These are phyloP conservation scores for Pulveroboletus sp. DNA, from an alignment of 1,284 basidiomycete genomes.

Conservation along the genomic window DNA sequence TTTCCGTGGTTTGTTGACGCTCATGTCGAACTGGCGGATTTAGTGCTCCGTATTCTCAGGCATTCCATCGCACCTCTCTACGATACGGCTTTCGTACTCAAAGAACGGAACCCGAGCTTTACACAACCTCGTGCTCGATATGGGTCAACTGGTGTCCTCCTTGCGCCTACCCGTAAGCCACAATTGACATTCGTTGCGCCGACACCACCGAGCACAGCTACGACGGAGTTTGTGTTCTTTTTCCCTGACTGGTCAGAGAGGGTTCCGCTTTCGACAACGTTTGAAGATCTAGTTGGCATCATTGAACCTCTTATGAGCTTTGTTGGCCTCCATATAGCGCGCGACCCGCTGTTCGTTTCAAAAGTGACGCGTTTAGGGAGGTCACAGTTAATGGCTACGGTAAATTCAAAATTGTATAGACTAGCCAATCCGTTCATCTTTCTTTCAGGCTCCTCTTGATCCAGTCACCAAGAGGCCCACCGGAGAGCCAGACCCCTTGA, in stretches of 20 bases:
- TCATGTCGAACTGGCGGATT: constrained; percentile 81
- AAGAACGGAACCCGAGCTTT: constrained; percentile 61
- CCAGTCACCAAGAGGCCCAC: constrained; percentile 55
- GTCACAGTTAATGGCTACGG: constrained; percentile 46
- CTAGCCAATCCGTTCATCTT: constrained; percentile 12
- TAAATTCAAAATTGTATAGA: constrained; percentile 38
- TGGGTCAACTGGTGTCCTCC: constrained; percentile 53
- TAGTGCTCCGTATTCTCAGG: constrained; percentile 76
- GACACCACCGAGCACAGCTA: constrained; percentile 71
- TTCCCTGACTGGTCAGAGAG: constrained; percentile 80
- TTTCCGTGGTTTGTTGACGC: constrained; percentile 87
- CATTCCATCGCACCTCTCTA: constrained; percentile 72
- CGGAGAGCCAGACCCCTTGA: constrained; percentile 51
- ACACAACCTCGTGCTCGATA: constrained; percentile 62
- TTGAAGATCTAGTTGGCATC: constrained; percentile 72
- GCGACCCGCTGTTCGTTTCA: constrained; percentile 65
- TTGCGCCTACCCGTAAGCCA: constrained; percentile 56
- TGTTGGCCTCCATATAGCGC: constrained; percentile 73
- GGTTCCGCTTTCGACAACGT: constrained; percentile 63
- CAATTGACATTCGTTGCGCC: constrained; percentile 71
- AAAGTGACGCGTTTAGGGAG: constrained; percentile 63
- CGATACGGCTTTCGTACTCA: constrained; percentile 50
- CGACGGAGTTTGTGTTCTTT: constrained; percentile 83
- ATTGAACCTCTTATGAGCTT: constrained; percentile 77
- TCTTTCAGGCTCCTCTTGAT: constrained; percentile 48